These are phyloP conservation scores for Glycyrrhiza uralensis DNA, from an alignment of 306 rosid genomes.

Conservation along the genomic window DNA sequence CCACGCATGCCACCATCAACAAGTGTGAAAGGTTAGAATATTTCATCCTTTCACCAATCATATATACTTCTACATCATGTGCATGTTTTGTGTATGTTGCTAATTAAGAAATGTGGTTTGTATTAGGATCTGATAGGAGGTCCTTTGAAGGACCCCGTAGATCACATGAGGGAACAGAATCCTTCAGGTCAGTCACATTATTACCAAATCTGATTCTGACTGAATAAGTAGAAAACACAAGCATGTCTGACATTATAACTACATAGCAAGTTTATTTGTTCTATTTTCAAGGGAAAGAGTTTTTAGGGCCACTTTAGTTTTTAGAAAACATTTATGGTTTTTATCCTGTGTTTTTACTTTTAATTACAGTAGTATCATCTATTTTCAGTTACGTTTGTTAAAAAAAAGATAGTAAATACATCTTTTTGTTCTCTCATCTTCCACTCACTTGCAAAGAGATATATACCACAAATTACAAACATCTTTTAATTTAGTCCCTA, in stretches of 20 bases:
- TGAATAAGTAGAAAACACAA: neutral
- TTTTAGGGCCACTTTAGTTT: neutral
- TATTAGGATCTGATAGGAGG: constrained; percentile 40
- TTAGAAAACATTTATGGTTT: too few species aligned
- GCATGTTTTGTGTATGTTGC: neutral
- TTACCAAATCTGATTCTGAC: neutral
- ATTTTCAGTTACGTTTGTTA: too few species aligned
- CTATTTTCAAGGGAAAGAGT: neutral
- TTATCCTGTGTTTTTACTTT: too few species aligned
- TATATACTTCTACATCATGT: too few species aligned
- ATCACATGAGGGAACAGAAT: constrained; percentile 29
- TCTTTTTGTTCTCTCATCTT: too few species aligned
- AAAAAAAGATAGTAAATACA: too few species aligned
- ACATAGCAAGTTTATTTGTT: neutral
- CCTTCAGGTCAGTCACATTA: constrained; percentile 30
- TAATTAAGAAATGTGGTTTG: neutral
- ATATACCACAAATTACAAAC: too few species aligned
- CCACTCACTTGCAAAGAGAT: too few species aligned
- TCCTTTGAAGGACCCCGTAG: constrained; percentile 23
- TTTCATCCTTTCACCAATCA: constrained; percentile 5
- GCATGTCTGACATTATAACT: neutral
- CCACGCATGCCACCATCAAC: neutral
- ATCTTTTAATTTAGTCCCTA: too few species aligned
- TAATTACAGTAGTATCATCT: too few species aligned
- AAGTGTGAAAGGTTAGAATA: constrained; percentile 44